Evolutionary conservation across 257 asterid species (phyloP).

Genomic region (Ligustrum vulgare): DNA sequence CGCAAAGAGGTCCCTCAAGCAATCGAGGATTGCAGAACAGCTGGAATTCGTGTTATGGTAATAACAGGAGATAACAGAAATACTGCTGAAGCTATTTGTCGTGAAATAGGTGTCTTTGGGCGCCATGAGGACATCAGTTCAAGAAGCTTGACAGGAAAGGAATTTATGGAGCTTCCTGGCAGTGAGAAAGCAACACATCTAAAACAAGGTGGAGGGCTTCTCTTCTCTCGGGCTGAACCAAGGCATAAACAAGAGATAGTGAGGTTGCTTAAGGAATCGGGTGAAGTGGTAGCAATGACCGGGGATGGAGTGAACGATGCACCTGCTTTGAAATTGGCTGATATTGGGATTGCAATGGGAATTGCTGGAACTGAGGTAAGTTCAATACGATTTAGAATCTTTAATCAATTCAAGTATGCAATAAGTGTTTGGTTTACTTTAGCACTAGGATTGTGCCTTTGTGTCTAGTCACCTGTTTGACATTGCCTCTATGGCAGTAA

Average conservation of each 20-base stretch:
- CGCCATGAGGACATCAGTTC: slow-evolving; percentile 63
- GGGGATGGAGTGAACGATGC: slow-evolving; percentile 99
- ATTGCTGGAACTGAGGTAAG: slow-evolving; percentile 94
- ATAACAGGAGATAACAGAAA: slow-evolving; percentile 95
- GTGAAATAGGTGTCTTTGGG: slow-evolving; percentile 93
- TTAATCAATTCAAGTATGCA: slow-evolving; percentile 1
- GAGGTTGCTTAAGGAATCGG: slow-evolving; percentile 90
- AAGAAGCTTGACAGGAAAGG: slow-evolving; percentile 88
- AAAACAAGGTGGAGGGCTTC: slow-evolving; percentile 81
- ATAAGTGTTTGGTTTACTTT: not conserved
- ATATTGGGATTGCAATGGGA: slow-evolving; percentile 99
- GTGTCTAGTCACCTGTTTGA: too few species aligned
- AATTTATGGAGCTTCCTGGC: slow-evolving; percentile 64
- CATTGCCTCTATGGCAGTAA: not conserved
- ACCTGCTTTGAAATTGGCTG: slow-evolving; percentile 93
- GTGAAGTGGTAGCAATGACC: slow-evolving; percentile 99
- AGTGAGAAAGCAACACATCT: slow-evolving; percentile 56
- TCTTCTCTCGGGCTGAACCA: slow-evolving; percentile 99
- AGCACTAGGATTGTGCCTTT: too few species aligned
- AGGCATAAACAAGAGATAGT: slow-evolving; percentile 97
- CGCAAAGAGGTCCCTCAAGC: slow-evolving; percentile 96
- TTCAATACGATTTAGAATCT: not conserved
- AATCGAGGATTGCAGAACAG: slow-evolving; percentile 92
- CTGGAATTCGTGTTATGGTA: slow-evolving; percentile 97
- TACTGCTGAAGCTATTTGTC: slow-evolving; percentile 97